Evolutionary conservation across 768 basidiomycete species (phyloP).

Genomic region (Holtermanniella nyarrowii): DNA sequence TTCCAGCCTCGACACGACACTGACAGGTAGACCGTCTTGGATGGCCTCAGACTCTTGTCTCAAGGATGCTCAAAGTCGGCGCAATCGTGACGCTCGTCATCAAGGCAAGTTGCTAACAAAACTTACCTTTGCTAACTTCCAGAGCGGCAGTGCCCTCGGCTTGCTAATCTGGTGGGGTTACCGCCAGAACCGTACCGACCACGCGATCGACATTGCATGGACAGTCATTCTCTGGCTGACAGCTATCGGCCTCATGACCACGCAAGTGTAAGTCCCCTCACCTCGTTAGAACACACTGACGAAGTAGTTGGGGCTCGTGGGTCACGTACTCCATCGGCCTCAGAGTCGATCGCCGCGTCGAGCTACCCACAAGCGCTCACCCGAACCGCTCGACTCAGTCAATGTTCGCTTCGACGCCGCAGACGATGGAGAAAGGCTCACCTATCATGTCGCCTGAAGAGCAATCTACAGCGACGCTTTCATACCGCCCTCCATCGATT

Average conservation of each 20-base stretch:
- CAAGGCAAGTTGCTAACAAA: conserved; percentile 7
- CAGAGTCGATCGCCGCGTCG: not conserved
- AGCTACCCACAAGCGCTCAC: not conserved
- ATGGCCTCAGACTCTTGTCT: conserved; percentile 9
- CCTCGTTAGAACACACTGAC: not conserved
- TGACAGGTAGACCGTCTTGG: conserved; percentile 15
- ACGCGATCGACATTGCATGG: conserved; percentile 19
- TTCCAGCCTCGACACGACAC: not conserved
- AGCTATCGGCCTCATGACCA: conserved; percentile 18
- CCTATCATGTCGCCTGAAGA: no score
- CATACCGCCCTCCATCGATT: no score
- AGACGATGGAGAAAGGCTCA: no score
- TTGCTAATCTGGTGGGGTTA: conserved; percentile 24
- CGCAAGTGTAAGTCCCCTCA: conserved; percentile 19
- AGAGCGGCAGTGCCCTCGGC: conserved; percentile 20
- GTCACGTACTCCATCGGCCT: conserved; percentile 21
- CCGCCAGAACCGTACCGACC: conserved; percentile 11
- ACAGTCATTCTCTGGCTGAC: conserved; percentile 16
- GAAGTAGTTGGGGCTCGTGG: conserved; percentile 20
- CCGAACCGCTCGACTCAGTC: not conserved
- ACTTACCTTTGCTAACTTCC: not conserved
- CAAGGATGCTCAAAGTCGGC: conserved; percentile 14
- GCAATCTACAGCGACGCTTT: no score
- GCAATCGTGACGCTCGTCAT: conserved; percentile 20
- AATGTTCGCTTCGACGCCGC: not conserved